Base-by-base conservation (phyloP, 768 basidiomycete species). In the Suillus spraguei region DNA sequence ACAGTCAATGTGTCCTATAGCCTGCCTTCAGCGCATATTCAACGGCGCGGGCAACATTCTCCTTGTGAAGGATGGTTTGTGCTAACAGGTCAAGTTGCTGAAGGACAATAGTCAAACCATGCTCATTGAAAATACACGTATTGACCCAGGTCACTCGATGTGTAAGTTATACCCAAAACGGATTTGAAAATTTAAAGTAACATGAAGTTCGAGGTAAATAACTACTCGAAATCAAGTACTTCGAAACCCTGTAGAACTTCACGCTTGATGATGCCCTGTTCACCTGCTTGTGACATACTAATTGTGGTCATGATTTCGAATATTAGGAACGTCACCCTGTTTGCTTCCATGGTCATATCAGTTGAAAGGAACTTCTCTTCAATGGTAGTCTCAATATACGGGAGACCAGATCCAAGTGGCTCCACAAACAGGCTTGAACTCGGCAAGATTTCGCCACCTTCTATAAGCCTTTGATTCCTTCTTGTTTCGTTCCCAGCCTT, bases 1-100 rank as follows among this genome's bases (percentile, higher is more conserved):
- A 72, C 87, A 91, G 75, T 90, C 90, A 66, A 89, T 87, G 71
- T 87, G 92, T 74, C 83, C n/a, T 83, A 78, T 94, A 94, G 13
- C 93, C 93, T 62, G 85, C 84, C 66, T 87, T 89, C 65, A 96
- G 75, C 1, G 93, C 93, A 67, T 84, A 83, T 61, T 82, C 81
- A 33, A 96, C 94, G 3, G 94, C 94, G 46, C 78, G 67, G 14
- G 79, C 77, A 39, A 92, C 92, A 28, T 28, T 47, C 10, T 46
- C 22, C 22, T 47, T 47, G 46, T 22, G 22, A 22, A 6, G 42
- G n/a, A 22, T 47, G 44, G 4, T 46, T 1, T 22, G 5, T 47
- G 22, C 2, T 22, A 47, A 22, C 5, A 22, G 46, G 22, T 47
- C 38, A 14, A 39, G n/a, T 13, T 22, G 46, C n/a, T 47, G 5